phyloP scores from a whole-genome alignment of 768 basidiomycete species.

The Xerocomellus amylosporus region DNA sequence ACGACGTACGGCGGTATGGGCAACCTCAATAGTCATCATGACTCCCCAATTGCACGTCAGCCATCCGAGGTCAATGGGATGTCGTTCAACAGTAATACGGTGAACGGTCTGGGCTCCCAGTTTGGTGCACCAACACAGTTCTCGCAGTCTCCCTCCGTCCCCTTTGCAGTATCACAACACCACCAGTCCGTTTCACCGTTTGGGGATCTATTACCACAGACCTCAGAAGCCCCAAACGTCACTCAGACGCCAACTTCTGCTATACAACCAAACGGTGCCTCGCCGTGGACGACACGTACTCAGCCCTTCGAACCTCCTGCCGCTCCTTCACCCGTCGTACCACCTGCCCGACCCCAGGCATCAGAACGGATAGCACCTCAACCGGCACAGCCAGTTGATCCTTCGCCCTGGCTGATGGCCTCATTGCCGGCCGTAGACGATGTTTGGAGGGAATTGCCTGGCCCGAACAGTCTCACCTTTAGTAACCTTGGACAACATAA shows the following conservation, averaged over 20 bases:
- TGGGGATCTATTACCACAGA: constrained; percentile 20
- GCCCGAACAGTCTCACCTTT: constrained; percentile 52
- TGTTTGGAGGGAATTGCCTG: constrained; percentile 43
- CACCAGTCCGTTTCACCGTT: constrained; percentile 23
- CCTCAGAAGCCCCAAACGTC: constrained; percentile 15
- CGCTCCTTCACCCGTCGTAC: constrained; percentile 19
- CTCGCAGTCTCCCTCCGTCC: constrained; percentile 20
- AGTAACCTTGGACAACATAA: constrained; percentile 61
- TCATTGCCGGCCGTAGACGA: constrained; percentile 47
- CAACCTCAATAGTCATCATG: constrained; percentile 20
- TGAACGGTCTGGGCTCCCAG: constrained; percentile 23
- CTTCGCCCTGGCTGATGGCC: constrained; percentile 55
- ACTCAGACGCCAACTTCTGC: constrained; percentile 23
- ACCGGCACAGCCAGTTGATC: constrained; percentile 31
- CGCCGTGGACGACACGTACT: constrained; percentile 24
- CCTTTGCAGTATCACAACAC: constrained; percentile 21
- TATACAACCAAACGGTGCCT: constrained; percentile 19
- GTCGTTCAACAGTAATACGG: constrained; percentile 14
- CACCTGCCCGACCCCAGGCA: constrained; percentile 22
- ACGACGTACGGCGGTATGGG: constrained; percentile 23
- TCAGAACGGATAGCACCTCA: constrained; percentile 40
- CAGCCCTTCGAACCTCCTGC: constrained; percentile 20
- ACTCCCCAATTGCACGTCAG: constrained; percentile 22
- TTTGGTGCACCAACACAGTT: constrained; percentile 18
- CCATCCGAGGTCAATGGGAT: constrained; percentile 25